phyloP scores from a whole-genome alignment of 495 filamentous ascomycete species.

The Penicillium verhagenii region DNA sequence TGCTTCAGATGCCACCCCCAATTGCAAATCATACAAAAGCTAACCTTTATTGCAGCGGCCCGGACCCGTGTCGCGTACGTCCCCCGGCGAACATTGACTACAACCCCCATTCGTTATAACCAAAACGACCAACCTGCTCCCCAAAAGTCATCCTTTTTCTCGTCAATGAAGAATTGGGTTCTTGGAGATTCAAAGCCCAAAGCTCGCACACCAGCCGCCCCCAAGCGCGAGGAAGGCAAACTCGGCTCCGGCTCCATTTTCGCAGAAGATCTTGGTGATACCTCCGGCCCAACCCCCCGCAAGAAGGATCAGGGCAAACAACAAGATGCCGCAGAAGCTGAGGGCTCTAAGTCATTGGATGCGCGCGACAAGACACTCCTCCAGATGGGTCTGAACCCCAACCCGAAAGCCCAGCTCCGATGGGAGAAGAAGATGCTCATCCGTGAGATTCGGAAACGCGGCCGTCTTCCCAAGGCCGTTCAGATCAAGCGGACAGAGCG shows the following conservation, averaged over 20 bases:
- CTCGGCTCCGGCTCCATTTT: constrained; percentile 44
- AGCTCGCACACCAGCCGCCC: constrained; percentile 29
- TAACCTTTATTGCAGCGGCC: constrained; percentile 24
- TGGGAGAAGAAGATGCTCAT: constrained; percentile 84
- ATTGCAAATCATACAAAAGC: not conserved
- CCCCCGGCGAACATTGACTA: constrained; percentile 43
- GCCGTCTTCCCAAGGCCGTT: constrained; percentile 61
- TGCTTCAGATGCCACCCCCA: constrained; percentile 1
- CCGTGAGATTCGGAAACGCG: constrained; percentile 62
- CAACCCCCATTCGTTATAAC: constrained; percentile 32
- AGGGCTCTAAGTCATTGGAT: constrained; percentile 19
- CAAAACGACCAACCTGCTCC: constrained; percentile 9
- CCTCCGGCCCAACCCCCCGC: constrained; percentile 29
- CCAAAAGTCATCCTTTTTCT: constrained; percentile 13
- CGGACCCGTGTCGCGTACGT: constrained; percentile 37
- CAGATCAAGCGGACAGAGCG: constrained; percentile 73
- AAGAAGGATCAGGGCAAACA: constrained; percentile 19
- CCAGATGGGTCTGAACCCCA: constrained; percentile 63
- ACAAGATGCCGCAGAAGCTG: not conserved
- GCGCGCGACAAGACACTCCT: constrained; percentile 49
- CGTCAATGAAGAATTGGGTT: constrained; percentile 41
- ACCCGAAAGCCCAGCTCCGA: constrained; percentile 60
- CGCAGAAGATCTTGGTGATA: constrained; percentile 32
- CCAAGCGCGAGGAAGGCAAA: constrained; percentile 34
- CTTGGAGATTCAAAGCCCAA: constrained; percentile 33